Evolutionary conservation across 371 early-diverging fungal species (phyloP).

Genomic region (Massospora cicadina): DNA sequence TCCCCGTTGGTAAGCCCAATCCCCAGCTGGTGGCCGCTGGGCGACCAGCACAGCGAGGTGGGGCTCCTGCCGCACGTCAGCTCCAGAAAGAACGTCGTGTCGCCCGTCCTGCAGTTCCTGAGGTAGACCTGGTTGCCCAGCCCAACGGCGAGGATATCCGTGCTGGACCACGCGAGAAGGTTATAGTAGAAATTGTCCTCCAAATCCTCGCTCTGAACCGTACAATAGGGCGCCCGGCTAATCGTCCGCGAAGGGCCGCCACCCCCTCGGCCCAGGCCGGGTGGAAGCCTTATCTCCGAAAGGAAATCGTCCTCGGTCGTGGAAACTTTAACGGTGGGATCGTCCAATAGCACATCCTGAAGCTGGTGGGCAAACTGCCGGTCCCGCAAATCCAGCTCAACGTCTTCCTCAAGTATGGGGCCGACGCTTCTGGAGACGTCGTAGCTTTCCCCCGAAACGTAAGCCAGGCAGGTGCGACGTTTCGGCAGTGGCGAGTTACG

Average conservation of each 20-base stretch:
- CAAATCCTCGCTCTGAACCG: slow-evolving; percentile 26
- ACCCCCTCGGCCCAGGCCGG: not conserved
- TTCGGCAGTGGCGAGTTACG: not conserved
- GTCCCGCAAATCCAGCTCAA: not conserved
- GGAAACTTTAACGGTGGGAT: not conserved
- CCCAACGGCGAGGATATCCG: slow-evolving; percentile 73
- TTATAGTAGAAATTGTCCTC: slow-evolving; percentile 96
- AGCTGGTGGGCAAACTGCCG: not conserved
- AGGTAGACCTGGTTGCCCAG: slow-evolving; percentile 75
- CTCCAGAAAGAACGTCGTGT: slow-evolving; percentile 18
- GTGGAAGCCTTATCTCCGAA: not conserved
- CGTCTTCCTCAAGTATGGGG: not conserved
- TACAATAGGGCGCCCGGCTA: not conserved
- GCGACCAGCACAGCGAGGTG: not conserved
- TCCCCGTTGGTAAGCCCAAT: not conserved
- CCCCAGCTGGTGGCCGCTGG: not conserved
- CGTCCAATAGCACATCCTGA: not conserved
- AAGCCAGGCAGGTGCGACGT: not conserved
- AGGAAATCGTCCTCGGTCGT: not conserved
- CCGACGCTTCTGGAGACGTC: not conserved
- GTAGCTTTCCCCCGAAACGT: not conserved
- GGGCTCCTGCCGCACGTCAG: not conserved
- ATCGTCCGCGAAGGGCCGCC: not conserved
- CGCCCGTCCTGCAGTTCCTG: slow-evolving; percentile 40
- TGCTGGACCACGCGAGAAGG: slow-evolving; percentile 82